Evolutionary conservation across 352 stramenopile genomes (phyloP), one percentile per base, ranked within the genome.

Genomic region (Phytophthora ohioensis): DNA sequence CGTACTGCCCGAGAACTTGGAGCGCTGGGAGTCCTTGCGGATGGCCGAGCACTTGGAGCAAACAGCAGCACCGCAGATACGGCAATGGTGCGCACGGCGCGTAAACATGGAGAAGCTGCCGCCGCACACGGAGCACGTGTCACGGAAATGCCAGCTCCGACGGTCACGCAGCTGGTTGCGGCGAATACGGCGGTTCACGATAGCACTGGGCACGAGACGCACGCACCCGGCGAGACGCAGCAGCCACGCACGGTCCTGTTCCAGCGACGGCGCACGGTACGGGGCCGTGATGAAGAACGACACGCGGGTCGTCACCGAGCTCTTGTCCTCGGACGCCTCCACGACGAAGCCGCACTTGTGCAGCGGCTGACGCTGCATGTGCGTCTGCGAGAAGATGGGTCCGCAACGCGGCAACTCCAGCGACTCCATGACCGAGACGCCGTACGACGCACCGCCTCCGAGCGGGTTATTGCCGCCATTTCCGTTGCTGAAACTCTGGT

Each of bases 11-110:
- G 71, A 57, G 5, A 82, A 68, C 57, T 79, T 81, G 36, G 68
- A 73, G 31, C 75, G 57, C 63, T 80, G 77, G 1, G 67, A 36
- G 31, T 91, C 71, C 42, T 80, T 78, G 30, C 85, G 85, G 51
- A 91, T 78, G 2, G 71, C 69, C 34, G 83, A 91, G 61, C 86
- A 94, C 69, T 94, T 95, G 57, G 81, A 90, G 71, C 88, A 95
- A 15, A 94, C 84, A 5, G 87, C 58, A 45, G 79, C 67, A 45
- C 87, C 88, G 36, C 86, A 95, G 49, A 93, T 85, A 7, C 87
- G 85, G 47, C 88, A 95, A 76, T 93, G 88, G 60, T 95, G 88
- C 45, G 83, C 76, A 15, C 87, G 85, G 36, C 82, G 82, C 56
- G 90, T 88, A 48, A 95, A 78, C 62, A 84, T 81, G 51, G 72